Percentiles rank a stretch among this genome's conserved stretches.
These are phyloP conservation scores for Phytophthora lateralis DNA, from an alignment of 352 stramenopile genomes.

Conservation along the genomic window DNA sequence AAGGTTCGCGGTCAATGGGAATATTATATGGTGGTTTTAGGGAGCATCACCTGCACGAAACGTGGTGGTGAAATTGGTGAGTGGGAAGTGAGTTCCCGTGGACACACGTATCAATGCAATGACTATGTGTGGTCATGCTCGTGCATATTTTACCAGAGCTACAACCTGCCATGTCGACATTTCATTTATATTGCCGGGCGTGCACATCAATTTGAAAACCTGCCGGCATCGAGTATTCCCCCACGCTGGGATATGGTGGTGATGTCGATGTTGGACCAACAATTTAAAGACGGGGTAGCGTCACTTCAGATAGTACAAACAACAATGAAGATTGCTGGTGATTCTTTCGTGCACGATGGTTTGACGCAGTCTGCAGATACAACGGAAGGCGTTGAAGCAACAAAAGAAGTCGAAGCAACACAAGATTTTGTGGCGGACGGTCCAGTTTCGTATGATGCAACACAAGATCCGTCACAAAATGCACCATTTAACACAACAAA, in stretches of 20 bases:
- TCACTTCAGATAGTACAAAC: neutral
- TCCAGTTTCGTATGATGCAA: neutral
- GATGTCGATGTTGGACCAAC: constrained; percentile 3
- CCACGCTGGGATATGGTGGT: constrained; percentile 7
- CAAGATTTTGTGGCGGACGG: neutral
- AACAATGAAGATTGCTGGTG: neutral
- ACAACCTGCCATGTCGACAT: constrained; percentile 14
- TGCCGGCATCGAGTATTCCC: constrained; percentile 5
- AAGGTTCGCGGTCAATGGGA: constrained; percentile 12
- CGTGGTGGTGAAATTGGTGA: neutral
- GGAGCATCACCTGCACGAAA: neutral
- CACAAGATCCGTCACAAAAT: neutral
- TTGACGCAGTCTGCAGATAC: neutral
- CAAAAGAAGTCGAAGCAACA: neutral
- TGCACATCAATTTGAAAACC: constrained; percentile 1
- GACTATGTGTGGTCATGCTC: constrained; percentile 4
- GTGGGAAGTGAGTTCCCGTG: constrained; percentile 1
- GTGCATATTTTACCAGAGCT: constrained; percentile 8
- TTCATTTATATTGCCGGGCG: constrained; percentile 9
- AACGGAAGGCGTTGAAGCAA: constrained; percentile 1
- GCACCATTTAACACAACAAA: neutral
- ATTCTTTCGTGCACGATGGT: neutral
- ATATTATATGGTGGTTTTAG: neutral
- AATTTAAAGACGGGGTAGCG: constrained; percentile 1
- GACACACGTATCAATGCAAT: constrained; percentile 5